Percentiles rank a stretch among this genome's conserved stretches.
Conservation (phyloP, 2,329 filamentous ascomycete genomes). For the Cytospora piceae region DNA sequence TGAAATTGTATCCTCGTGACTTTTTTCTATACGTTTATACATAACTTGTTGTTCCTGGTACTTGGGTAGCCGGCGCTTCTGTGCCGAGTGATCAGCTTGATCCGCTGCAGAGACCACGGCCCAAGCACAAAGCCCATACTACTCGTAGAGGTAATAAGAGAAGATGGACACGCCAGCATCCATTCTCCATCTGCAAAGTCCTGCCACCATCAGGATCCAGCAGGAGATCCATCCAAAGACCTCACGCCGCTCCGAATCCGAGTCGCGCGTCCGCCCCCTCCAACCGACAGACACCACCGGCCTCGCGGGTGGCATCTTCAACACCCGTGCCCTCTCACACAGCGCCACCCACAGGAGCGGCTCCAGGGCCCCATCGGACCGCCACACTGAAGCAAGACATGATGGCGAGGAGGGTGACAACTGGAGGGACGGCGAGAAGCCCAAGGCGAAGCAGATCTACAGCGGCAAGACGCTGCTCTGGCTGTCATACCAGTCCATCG, state of each 20-base stretch:
- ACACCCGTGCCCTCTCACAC: slow-evolving; percentile 30
- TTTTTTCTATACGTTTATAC: not conserved
- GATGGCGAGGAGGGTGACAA: slow-evolving; percentile 32
- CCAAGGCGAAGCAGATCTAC: slow-evolving; percentile 33
- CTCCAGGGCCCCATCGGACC: slow-evolving; percentile 20
- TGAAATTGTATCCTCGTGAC: not conserved
- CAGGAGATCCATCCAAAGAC: slow-evolving; percentile 27
- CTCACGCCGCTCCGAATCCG: slow-evolving; percentile 24
- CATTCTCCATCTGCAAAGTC: not conserved
- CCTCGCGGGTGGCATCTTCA: slow-evolving; percentile 32
- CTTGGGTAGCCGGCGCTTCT: slow-evolving; percentile 15
- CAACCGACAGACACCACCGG: slow-evolving; percentile 26
- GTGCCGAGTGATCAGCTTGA: slow-evolving; percentile 18
- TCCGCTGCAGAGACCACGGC: not conserved
- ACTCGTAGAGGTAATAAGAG: not conserved
- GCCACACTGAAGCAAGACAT: slow-evolving; percentile 7
- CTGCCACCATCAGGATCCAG: slow-evolving; percentile 29
- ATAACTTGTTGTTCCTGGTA: not conserved
- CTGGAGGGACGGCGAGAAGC: slow-evolving; percentile 30
- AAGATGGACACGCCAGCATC: slow-evolving; percentile 8
- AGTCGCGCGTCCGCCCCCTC: slow-evolving; percentile 26
- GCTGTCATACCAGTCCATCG: slow-evolving; percentile 66
- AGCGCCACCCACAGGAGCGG: slow-evolving; percentile 22
- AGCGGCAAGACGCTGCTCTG: slow-evolving; percentile 31
- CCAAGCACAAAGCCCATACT: no score